Base-by-base conservation (phyloP, 768 basidiomycete species). In the Trametes meyenii region DNA sequence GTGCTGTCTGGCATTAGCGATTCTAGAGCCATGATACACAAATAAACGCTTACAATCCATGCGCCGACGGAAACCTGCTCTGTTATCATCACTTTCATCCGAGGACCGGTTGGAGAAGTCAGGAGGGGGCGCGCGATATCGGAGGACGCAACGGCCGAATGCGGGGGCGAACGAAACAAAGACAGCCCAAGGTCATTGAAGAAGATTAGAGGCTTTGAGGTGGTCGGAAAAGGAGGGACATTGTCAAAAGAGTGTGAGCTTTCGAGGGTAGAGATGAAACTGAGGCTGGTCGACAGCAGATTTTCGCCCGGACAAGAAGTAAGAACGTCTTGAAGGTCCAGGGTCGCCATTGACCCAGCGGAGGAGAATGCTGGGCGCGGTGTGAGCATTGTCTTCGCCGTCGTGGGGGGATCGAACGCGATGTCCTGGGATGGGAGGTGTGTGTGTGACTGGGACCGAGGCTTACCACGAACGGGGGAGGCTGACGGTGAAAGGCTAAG, bases 81-180 rank as follows among this genome's bases (percentile, higher is more conserved):
- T 63, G 65, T 69, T 35, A 78, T 65, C 70, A 76, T 67, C 63
- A 71, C 24, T 33, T 69, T 73, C 69, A 78, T 68, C 43, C 77
- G 75, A 21, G 76, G 75, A n/a, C 62, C 46, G 3, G 75, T 78
- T 16, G 75, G 76, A 21, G 68, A 65, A 12, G 75, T 72, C 50
- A 71, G 70, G 40, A 60, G 66, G 17, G 42, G 52, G 11, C 16
- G 38, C 33, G 17, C 5, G 3, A 38, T 1, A 40, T 60, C 24
- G 52, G 43, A 14, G 42, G 29, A 19, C 19, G 29, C 19, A 6
- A 36, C 7, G 10, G 14, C n/a, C 7, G 42, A 40, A 21, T 38
- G 5, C 1, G 23, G 23, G 12, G 51, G 38, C 14, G 13, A 49
- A 39, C 10, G 16, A 14, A 19, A 16, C 44, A 59, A 33, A 12